phyloP scores from a whole-genome alignment of 2,329 filamentous ascomycete species.

The Chaetomium sp. region DNA sequence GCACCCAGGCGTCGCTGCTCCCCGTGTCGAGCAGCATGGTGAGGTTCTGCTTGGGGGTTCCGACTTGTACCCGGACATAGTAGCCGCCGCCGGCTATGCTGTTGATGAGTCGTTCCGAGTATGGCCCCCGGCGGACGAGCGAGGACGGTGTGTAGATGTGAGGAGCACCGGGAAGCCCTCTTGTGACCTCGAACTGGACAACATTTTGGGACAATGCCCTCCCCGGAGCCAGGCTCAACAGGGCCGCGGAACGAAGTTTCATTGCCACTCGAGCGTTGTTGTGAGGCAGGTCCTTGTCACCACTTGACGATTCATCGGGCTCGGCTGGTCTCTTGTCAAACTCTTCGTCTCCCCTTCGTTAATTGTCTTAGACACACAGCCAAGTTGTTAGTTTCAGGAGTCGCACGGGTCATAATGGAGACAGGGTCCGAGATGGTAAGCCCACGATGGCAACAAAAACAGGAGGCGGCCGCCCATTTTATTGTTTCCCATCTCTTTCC shows the following conservation, averaged over 20 bases:
- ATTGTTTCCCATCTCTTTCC: no score
- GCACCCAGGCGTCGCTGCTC: conserved; percentile 57
- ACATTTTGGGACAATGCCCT: conserved; percentile 18
- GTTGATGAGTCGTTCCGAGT: conserved; percentile 41
- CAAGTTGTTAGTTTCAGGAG: no score
- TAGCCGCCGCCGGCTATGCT: conserved; percentile 50
- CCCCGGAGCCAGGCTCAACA: conserved; percentile 16
- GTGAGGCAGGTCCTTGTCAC: no score
- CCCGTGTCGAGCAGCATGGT: conserved; percentile 55
- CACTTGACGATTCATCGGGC: no score
- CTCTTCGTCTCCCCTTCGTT: no score
- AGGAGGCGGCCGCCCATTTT: no score
- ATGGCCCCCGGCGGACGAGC: conserved; percentile 24
- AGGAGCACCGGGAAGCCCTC: conserved; percentile 16
- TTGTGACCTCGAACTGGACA: conserved; percentile 22
- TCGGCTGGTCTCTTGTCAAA: no score
- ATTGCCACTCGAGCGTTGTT: not conserved
- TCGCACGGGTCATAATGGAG: no score
- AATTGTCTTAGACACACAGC: no score
- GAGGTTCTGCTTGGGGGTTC: conserved; percentile 51
- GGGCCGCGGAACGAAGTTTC: conserved; percentile 2
- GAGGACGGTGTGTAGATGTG: conserved; percentile 14
- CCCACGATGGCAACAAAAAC: no score
- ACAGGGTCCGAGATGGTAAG: no score
- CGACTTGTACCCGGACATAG: conserved; percentile 51